Base-by-base conservation (phyloP, 495 filamentous ascomycete species). In the Emericellopsis terricola region DNA sequence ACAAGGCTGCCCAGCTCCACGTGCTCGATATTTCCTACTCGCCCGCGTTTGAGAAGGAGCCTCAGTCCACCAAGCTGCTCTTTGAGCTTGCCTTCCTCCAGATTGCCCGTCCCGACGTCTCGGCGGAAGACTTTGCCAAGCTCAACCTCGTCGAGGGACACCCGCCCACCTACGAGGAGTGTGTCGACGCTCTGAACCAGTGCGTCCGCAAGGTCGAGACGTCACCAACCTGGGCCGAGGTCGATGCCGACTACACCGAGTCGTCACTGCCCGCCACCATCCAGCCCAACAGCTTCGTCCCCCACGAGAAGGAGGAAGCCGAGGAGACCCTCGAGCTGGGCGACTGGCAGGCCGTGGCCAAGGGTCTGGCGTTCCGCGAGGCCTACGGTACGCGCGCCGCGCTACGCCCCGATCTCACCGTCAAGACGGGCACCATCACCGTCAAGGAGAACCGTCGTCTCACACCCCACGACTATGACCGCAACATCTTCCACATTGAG, bases 401-500 rank as follows among this genome's bases (percentile, higher is more conserved):
- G 26, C 73, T 96, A 14, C 78, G 89, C 10, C 89, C 89, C 28
- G 89, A 97, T 47, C 57, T 91, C 18, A 57, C 74, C 3, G 69
- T 80, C 47, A 81, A 93, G 69, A 94, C 87, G 3, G 76, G 67
- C 50, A 80, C 82, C 21, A 74, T 93, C 31, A 74, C 75, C 39
- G 89, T 97, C 52, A 80, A 92, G 62, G 91, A 94, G 60, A 94
- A 94, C 57, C 78, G 86, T 37, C 69, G 89, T 29, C 69, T 97
- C 29, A 97, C 89, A 0, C 89, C 89, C 14, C 45, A 54, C 29
- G 76, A 78, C 8, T 97, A 97, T 53, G 87, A 94, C 52, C 81
- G 89, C 20, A 96, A 97, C 63, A 94, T 97, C 55, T 97, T 97
- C 78, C 89, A 97, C 60, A 96, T 97, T 43, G 89, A 97, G 55